phyloP scores from a whole-genome alignment of 2,329 filamentous ascomycete species.

The Esteya vermicola region DNA sequence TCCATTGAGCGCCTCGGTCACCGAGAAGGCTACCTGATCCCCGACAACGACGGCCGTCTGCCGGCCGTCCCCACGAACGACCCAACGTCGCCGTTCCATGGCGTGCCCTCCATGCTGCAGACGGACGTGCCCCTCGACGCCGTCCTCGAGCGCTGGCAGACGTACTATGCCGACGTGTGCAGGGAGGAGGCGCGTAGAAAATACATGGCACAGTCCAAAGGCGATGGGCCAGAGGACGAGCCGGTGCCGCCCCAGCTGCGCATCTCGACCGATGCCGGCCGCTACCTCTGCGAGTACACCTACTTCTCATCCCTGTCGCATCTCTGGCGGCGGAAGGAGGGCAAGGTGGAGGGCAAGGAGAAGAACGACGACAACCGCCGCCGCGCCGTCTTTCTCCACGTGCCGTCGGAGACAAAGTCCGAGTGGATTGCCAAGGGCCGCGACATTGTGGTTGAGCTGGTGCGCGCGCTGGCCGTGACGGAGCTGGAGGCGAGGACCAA shows the following conservation, averaged over 20 bases:
- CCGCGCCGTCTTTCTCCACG: constrained; percentile 57
- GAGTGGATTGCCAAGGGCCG: constrained; percentile 31
- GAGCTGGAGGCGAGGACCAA: constrained; percentile 20
- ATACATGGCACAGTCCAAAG: too few species aligned
- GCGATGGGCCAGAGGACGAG: too few species aligned
- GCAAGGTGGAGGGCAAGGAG: not conserved
- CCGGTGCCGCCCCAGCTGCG: constrained; percentile 35
- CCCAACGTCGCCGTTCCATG: constrained; percentile 38
- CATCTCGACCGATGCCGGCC: constrained; percentile 55
- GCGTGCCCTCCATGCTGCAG: constrained; percentile 37
- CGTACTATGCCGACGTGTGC: too few species aligned
- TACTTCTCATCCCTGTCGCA: constrained; percentile 56
- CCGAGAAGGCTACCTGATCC: constrained; percentile 55
- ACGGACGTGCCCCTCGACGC: constrained; percentile 44
- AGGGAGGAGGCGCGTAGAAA: too few species aligned
- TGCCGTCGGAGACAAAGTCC: constrained; percentile 45
- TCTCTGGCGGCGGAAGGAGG: constrained; percentile 29
- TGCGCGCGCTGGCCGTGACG: constrained; percentile 42
- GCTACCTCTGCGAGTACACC: constrained; percentile 67
- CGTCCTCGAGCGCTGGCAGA: constrained; percentile 41
- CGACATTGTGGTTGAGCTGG: constrained; percentile 38
- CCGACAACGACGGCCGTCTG: constrained; percentile 52
- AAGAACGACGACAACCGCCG: constrained; percentile 13
- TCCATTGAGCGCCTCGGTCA: constrained; percentile 57
- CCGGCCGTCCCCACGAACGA: constrained; percentile 27